Evolutionary conservation across 2,329 filamentous ascomycete species (phyloP).

Genomic region (Xylaria sp.): DNA sequence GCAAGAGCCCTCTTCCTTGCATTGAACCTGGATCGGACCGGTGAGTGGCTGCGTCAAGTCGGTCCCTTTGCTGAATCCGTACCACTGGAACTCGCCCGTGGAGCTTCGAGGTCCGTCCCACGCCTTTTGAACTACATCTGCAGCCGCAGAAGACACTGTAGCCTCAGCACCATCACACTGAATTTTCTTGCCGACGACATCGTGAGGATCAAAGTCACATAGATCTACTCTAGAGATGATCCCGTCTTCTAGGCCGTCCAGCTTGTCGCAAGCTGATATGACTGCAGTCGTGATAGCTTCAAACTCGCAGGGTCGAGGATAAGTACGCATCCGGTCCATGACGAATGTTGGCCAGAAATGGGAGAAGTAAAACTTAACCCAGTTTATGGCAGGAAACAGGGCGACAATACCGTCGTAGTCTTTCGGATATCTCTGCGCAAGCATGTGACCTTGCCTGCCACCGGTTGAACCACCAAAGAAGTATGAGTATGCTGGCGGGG

Average conservation of each 20-base stretch:
- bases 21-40: conserved; percentile 10
- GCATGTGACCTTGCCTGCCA: conserved; percentile 64
- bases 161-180: conserved; percentile 17
- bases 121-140: conserved; percentile 24
- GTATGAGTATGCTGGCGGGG: conserved; percentile 57
- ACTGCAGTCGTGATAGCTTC: conserved; percentile 24
- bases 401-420: conserved; percentile 65
- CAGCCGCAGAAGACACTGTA: conserved; percentile 22
- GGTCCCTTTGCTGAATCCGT: conserved; percentile 19
- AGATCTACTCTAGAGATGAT: conserved; percentile 14
- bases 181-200: conserved; percentile 20
- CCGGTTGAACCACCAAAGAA: conserved; percentile 62
- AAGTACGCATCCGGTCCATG: conserved; percentile 33
- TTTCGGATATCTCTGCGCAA: conserved; percentile 61
- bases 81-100: conserved; percentile 24
- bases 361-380: conserved; percentile 30
- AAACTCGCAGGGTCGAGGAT: conserved; percentile 35
- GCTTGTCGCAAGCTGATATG: conserved; percentile 25
- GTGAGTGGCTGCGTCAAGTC: conserved; percentile 17
- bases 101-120: conserved; percentile 23
- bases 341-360: conserved; percentile 36
- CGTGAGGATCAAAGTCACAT: conserved; percentile 7
- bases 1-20: conserved; percentile 9
- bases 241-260: conserved; percentile 27
- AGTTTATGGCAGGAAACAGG: conserved; percentile 50